phyloP scores from a whole-genome alignment of 2,329 filamentous ascomycete genomes.

The Cercospora berteroae region DNA sequence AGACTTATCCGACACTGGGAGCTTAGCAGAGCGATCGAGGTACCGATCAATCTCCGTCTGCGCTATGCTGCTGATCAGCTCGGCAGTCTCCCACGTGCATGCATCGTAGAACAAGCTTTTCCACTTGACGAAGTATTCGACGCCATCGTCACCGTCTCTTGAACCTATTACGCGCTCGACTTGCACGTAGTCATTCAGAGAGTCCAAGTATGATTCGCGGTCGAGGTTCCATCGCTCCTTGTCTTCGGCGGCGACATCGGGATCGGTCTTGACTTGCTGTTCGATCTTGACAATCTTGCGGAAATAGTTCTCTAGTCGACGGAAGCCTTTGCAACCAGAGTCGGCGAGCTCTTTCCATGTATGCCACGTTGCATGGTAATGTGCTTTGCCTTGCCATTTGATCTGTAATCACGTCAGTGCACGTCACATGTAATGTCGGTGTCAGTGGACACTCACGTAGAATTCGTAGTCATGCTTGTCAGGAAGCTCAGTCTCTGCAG shows the following conservation, averaged over 20 bases:
- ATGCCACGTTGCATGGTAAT: constrained; percentile 96
- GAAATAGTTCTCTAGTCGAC: constrained; percentile 93
- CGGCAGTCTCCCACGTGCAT: constrained; percentile 86
- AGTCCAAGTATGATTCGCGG: constrained; percentile 84
- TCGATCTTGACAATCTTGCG: constrained; percentile 78
- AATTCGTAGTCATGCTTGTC: constrained; percentile 82
- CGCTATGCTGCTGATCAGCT: constrained; percentile 72
- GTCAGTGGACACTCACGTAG: constrained; percentile 44
- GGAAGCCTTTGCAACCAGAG: constrained; percentile 68
- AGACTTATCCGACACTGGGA: constrained; percentile 74
- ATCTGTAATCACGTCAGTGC: constrained; percentile 56
- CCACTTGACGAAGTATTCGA: constrained; percentile 94
- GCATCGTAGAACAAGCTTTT: constrained; percentile 81
- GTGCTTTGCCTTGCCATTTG: constrained; percentile 95
- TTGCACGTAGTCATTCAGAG: constrained; percentile 83
- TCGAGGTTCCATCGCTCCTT: constrained; percentile 95
- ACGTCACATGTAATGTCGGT: neutral
- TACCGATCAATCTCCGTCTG: constrained; percentile 91
- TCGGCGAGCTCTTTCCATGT: constrained; percentile 69
- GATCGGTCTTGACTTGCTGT: constrained; percentile 69
- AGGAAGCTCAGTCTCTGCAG: constrained; percentile 39
- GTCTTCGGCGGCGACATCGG: constrained; percentile 75
- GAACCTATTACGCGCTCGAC: constrained; percentile 90
- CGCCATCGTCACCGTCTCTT: constrained; percentile 73
- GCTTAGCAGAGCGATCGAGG: constrained; percentile 75